These are phyloP conservation scores for Mycena maculata DNA, from an alignment of 768 basidiomycete species.

Conservation along the genomic window DNA sequence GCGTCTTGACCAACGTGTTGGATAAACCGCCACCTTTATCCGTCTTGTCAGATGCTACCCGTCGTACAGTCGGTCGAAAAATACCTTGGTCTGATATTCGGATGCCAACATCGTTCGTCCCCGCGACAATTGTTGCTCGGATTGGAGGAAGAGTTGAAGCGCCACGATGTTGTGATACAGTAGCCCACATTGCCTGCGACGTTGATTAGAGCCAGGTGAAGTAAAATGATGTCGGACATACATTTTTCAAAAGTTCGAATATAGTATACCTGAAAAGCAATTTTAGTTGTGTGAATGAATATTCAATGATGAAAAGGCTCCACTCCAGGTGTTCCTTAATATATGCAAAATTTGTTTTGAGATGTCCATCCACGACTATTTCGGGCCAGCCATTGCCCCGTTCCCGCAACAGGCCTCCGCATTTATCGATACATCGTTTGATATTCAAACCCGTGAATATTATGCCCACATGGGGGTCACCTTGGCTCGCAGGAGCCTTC, in stretches of 20 bases:
- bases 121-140: conserved; percentile 79
- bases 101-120: conserved; percentile 78
- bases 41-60: conserved; percentile 16
- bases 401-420: conserved; percentile 65
- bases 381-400: conserved; percentile 66
- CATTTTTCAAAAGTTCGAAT: conserved; percentile 92
- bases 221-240: conserved; percentile 48
- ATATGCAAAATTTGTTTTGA: conserved; percentile 79
- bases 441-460: conserved; percentile 83
- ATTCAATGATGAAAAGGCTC: conserved; percentile 37
- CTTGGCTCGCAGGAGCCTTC: conserved; percentile 45
- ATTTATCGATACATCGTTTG: conserved; percentile 76
- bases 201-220: conserved; percentile 4
- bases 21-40: conserved; percentile 76
- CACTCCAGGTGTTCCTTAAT: conserved; percentile 90
- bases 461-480: conserved; percentile 81
- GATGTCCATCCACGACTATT: conserved; percentile 78
- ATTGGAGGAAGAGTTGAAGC: conserved; percentile 67
- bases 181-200: conserved; percentile 78
- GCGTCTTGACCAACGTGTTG: conserved; percentile 62
- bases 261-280: conserved; percentile 73
- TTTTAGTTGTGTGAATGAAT: conserved; percentile 8
- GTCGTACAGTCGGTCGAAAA: conserved; percentile 20
- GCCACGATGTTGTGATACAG: conserved; percentile 60
- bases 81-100: conserved; percentile 93